A percentile compares a stretch with the other conserved stretches of the same genome.
Conservation (phyloP, 768 basidiomycete genomes). For the Podaxis rugospora region DNA sequence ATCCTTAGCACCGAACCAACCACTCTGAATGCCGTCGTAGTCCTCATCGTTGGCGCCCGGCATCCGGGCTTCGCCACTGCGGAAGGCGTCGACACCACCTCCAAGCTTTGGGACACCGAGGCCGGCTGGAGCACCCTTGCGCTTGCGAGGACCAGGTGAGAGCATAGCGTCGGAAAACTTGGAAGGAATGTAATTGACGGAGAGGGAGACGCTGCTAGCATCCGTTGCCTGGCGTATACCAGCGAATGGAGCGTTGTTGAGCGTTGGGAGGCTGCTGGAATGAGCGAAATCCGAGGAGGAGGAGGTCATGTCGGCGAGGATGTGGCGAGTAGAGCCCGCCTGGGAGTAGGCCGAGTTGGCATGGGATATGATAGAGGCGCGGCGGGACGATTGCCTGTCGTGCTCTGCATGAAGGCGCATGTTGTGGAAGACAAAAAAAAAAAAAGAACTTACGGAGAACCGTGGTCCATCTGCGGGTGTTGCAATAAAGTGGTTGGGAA, state of each 20-base stretch:
- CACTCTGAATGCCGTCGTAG: slow-evolving; percentile 7
- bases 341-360: slow-evolving; percentile 40
- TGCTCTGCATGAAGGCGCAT: background rate
- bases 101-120: slow-evolving; percentile 52
- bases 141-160: slow-evolving; percentile 30
- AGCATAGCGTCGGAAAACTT: slow-evolving; percentile 59
- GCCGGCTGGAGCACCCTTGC: slow-evolving; percentile 27
- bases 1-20: background rate
- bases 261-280: background rate
- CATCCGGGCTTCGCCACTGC: slow-evolving; percentile 48
- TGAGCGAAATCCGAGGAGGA: slow-evolving; percentile 13
- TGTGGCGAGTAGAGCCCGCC: slow-evolving; percentile 44
- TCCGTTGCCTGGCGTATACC: slow-evolving; percentile 21
- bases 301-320: slow-evolving; percentile 31
- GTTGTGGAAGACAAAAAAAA: background rate
- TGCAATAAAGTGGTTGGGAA: slow-evolving; percentile 17
- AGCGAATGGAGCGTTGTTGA: slow-evolving; percentile 29
- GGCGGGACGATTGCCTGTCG: slow-evolving; percentile 23
- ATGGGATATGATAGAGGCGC: slow-evolving; percentile 31
- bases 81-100: slow-evolving; percentile 66
- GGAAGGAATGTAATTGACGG: slow-evolving; percentile 69
- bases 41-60: slow-evolving; percentile 9
- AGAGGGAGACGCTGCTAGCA: slow-evolving; percentile 57
- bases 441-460: slow-evolving; percentile 21
- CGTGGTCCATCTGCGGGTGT: slow-evolving; percentile 22